Percentiles rank a stretch among this genome's conserved stretches.
Conservation (phyloP, 2,329 filamentous ascomycete genomes). For the Diaporthe destruens region DNA sequence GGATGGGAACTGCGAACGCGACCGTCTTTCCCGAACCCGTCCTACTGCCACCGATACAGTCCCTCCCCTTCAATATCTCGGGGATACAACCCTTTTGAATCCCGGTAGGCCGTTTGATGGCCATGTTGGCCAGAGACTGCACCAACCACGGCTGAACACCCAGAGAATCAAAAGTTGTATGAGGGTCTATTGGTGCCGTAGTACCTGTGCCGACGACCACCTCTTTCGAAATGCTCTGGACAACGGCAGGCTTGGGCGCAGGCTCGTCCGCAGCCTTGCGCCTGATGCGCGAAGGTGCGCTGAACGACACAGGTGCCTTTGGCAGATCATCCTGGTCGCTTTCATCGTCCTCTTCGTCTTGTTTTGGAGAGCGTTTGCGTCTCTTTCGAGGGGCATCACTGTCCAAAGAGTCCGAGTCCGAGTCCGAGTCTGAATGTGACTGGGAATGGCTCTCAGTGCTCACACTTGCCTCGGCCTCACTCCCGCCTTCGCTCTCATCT, state of each 20-base stretch:
- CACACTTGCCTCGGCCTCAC: constrained; percentile 45
- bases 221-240: constrained; percentile 47
- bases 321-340: constrained; percentile 51
- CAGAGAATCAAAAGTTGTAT: constrained; percentile 78
- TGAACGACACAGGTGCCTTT: constrained; percentile 51
- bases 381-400: constrained; percentile 55
- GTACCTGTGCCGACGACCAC: constrained; percentile 44
- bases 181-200: constrained; percentile 64
- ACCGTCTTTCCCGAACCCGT: constrained; percentile 98
- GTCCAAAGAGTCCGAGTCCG: constrained; percentile 65
- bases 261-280: constrained; percentile 47
- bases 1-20: constrained; percentile 92
- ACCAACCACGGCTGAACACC: constrained; percentile 89
- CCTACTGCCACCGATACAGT: constrained; percentile 94
- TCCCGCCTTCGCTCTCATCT: constrained; percentile 44
- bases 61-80: constrained; percentile 88
- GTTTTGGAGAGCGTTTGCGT: constrained; percentile 53
- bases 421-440: constrained; percentile 64
- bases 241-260: constrained; percentile 22
- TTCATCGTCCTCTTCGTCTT: constrained; percentile 47
- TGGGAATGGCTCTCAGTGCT: constrained; percentile 16
- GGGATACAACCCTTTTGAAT: constrained; percentile 96
- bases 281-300: constrained; percentile 67
- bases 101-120: constrained; percentile 88
- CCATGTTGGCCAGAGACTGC: constrained; percentile 77